Evolutionary conservation across 2,329 filamentous ascomycete species (phyloP), one percentile per base, ranked within the genome.

Genomic region (Lasiodiplodia sp.): DNA sequence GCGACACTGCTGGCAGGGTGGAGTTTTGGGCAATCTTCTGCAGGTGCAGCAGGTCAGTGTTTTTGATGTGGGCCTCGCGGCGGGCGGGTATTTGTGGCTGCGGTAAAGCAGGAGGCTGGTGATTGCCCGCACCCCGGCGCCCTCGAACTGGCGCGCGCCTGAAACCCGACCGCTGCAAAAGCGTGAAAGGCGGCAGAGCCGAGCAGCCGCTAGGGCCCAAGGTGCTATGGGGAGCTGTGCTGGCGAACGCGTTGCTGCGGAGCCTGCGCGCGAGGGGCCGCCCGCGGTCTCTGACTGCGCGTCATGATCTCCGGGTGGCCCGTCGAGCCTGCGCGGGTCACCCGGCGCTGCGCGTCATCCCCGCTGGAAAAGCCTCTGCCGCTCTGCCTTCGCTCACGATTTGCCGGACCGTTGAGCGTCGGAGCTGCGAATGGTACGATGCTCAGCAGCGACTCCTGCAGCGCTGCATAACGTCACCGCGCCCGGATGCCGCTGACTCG

Each of bases 61-160:
- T 64, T 64, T 64, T 44, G 40, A 64, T 64, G 60, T 64, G 60
- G 60, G 47, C 44, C 60, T 31, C 52, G 23, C 18, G 55, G 55
- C 28, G 28, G 16, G 47, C 34, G 44, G 49, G 58, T 65, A 65
- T 65, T 53, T 66, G 63, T 66, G 63, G 63, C 63, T 55, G 63
- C 63, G 52, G 34, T 40, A 66, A 66, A 31, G 44, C 47, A 56
- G 51, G 63, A 66, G 63, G 63, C 63, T 66, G 63, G 63, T 47
- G 63, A 65, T 37, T 34, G 31, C 25, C 31, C 58, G 40, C 58
- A 51, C 58, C 58, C 58, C 51, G n/a, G 47, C 62, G 44, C 47
- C 6, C n/a, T 8, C 44, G 44, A 51, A 66, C 49, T 25, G 49
- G 62, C 47, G 31, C 31, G 51, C 49, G 62, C 51, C 52, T 66